Evolutionary conservation across 2,329 filamentous ascomycete species (phyloP).

Genomic region (Pleomassaria siparia): DNA sequence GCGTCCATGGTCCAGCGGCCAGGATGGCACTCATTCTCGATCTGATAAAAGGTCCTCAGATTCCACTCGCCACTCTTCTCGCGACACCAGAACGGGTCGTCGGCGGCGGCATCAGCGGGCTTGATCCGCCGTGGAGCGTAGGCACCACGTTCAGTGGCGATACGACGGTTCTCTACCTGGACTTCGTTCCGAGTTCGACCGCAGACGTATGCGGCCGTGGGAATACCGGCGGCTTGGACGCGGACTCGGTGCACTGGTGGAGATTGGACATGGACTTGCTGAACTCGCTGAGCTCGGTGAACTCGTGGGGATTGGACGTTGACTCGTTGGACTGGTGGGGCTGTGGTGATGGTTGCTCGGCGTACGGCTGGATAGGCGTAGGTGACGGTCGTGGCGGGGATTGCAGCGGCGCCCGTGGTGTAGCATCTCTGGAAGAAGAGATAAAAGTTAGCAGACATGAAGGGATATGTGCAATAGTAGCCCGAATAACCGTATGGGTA

Average conservation of each 20-base stretch:
- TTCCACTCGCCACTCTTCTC: conserved; percentile 42
- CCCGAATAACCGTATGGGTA: conserved; percentile 31
- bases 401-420: conserved; percentile 12
- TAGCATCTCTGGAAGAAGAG: conserved; percentile 34
- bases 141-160: conserved; percentile 35
- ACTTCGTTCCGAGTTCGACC: conserved; percentile 23
- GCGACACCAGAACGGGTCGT: conserved; percentile 42
- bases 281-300: no score
- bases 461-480: conserved; percentile 6
- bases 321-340: neutral
- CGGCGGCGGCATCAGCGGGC: conserved; percentile 34
- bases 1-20: conserved; percentile 41
- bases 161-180: conserved; percentile 30
- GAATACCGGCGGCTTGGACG: neutral
- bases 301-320: no score
- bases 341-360: conserved; percentile 1
- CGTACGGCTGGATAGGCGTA: conserved; percentile 7
- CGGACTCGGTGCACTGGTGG: no score
- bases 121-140: conserved; percentile 33
- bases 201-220: neutral
- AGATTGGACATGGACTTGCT: no score
- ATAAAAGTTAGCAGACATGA: conserved; percentile 39
- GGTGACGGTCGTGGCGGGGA: conserved; percentile 2
- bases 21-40: conserved; percentile 42
- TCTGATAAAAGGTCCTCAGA: conserved; percentile 38